Conservation (phyloP, 352 stramenopile genomes). For the Phytopythium montanum region DNA sequence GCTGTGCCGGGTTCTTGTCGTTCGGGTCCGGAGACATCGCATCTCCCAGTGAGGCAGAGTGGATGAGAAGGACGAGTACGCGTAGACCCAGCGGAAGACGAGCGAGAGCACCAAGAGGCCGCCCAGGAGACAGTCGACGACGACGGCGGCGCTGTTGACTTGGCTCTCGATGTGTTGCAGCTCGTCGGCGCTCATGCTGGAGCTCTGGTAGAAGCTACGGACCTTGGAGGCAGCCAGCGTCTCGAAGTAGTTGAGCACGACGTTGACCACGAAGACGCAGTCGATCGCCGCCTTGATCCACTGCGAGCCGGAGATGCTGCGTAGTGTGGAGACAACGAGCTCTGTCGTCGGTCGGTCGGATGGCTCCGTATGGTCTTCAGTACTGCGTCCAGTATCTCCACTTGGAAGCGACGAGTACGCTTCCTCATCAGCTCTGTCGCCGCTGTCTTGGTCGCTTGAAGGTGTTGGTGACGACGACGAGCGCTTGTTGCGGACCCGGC, state of each 20-base stretch:
- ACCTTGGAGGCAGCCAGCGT: conserved; percentile 6
- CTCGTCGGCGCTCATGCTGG: not conserved
- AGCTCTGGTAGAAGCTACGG: conserved; percentile 3
- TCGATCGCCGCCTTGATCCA: conserved; percentile 17
- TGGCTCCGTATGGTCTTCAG: not conserved
- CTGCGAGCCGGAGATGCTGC: conserved; percentile 12
- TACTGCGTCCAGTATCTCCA: not conserved
- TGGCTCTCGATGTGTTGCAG: conserved; percentile 10
- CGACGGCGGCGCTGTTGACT: conserved; percentile 13
- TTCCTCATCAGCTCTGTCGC: not conserved
- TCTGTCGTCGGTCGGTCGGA: not conserved
- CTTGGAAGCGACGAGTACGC: not conserved
- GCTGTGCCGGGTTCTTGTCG: not conserved
- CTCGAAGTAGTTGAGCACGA: conserved; percentile 26
- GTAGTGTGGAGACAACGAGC: conserved; percentile 11
- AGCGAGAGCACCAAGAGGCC: conserved; percentile 15
- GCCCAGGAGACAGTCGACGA: conserved; percentile 15
- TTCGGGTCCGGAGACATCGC: not conserved
- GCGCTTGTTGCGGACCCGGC: conserved; percentile 5
- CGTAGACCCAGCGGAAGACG: conserved; percentile 17
- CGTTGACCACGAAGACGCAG: conserved; percentile 13
- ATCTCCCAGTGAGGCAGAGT: not conserved
- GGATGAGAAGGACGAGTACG: conserved; percentile 15
- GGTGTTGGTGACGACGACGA: not conserved
- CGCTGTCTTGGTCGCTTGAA: not conserved